A percentile compares a stretch with the other conserved stretches of the same genome.
Conservation (phyloP, 108 stramenopile species). For the Skeletonema costatum region DNA sequence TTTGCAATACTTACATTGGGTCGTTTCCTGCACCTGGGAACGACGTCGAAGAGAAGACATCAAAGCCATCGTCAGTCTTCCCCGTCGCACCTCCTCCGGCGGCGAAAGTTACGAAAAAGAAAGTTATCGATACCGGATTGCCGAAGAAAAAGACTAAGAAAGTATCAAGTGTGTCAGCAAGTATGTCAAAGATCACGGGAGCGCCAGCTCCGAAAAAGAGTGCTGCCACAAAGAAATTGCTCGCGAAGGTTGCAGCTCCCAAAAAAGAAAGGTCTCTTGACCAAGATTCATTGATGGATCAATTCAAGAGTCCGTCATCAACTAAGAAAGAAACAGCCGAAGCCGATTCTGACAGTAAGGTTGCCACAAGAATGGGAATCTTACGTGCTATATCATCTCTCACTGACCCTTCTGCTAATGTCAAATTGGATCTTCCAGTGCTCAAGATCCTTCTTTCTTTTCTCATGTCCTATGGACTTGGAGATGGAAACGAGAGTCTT, state of each 20-base stretch:
- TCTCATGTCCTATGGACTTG: constrained; percentile 83
- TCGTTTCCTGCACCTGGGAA: constrained; percentile 55
- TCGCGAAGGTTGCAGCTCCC: constrained; percentile 52
- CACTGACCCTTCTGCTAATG: constrained; percentile 54
- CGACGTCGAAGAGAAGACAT: constrained; percentile 30
- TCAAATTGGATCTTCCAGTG: constrained; percentile 57
- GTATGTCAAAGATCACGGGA: constrained; percentile 56
- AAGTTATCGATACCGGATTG: constrained; percentile 70
- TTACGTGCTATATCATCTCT: constrained; percentile 69
- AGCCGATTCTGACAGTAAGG: constrained; percentile 73
- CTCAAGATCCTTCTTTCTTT: constrained; percentile 77
- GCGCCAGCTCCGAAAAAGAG: constrained; percentile 44
- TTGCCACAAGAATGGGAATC: constrained; percentile 70
- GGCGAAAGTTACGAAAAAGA: constrained; percentile 54
- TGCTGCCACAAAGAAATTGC: constrained; percentile 44
- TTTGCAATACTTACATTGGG: constrained; percentile 74
- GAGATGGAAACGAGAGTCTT: constrained; percentile 73
- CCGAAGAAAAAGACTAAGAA: constrained; percentile 72
- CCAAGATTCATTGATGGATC: constrained; percentile 61
- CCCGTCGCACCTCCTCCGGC: constrained; percentile 18
- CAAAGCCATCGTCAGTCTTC: constrained; percentile 28
- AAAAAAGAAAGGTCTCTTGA: constrained; percentile 78
- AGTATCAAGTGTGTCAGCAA: constrained; percentile 53
- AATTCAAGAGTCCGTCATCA: constrained; percentile 56
- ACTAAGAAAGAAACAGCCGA: constrained; percentile 47